phyloP scores from a whole-genome alignment of 2,329 filamentous ascomycete genomes.

The Beauveria varroae region DNA sequence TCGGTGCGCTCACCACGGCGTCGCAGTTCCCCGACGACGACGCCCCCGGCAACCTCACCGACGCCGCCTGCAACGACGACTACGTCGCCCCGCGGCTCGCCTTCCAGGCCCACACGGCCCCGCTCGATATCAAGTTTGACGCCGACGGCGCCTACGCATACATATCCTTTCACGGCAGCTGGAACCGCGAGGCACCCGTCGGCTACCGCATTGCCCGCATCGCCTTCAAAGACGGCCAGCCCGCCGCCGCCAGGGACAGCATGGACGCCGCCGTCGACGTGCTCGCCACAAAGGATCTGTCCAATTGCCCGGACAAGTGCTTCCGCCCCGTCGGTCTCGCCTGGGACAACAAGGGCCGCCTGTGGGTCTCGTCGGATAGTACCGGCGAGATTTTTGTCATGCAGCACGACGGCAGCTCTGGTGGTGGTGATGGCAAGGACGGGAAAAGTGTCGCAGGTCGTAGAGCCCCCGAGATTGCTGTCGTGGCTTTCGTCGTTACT shows the following conservation, averaged over 20 bases:
- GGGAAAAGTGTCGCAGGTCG: background rate
- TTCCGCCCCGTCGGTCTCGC: conserved; percentile 57
- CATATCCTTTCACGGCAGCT: conserved; percentile 66
- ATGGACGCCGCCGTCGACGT: conserved; percentile 43
- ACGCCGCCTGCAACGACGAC: conserved; percentile 35
- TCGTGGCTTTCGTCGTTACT: conserved; percentile 15
- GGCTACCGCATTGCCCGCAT: conserved; percentile 40
- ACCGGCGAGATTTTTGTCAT: conserved; percentile 61
- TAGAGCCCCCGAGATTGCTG: background rate
- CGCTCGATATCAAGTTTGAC: conserved; percentile 64
- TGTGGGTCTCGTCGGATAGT: conserved; percentile 56
- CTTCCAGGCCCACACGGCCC: conserved; percentile 59
- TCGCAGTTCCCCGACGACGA: conserved; percentile 40
- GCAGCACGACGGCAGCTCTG: conserved; percentile 15
- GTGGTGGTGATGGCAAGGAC: conserved; percentile 2
- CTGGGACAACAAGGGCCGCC: conserved; percentile 40
- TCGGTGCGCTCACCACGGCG: conserved; percentile 35
- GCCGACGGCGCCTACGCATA: conserved; percentile 50
- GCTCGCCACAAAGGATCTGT: conserved; percentile 46
- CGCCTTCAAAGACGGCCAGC: conserved; percentile 35
- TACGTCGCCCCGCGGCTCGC: conserved; percentile 47
- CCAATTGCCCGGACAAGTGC: conserved; percentile 47
- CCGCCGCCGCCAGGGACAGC: conserved; percentile 32
- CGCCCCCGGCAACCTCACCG: conserved; percentile 27
- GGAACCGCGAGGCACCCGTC: conserved; percentile 37